Base-by-base conservation (phyloP, 257 asterid genomes). In the Nicotiana tomentosiformis region DNA sequence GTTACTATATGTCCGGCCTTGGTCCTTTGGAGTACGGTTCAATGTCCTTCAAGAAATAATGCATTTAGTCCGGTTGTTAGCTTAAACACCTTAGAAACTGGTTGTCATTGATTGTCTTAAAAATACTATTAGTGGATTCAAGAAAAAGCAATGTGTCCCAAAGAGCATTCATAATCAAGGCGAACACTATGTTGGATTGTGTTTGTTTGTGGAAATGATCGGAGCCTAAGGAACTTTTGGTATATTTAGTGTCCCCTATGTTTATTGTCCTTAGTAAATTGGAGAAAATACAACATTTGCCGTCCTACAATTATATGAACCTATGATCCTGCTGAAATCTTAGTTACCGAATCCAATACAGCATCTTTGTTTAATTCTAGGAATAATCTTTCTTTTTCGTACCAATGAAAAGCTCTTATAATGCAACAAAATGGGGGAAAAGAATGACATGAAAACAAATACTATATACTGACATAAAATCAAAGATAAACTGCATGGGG, bases 1-100 rank as follows among this genome's bases (percentile, higher is more conserved):
- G 26, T 2, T 58, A 58, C 14, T 72, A 53, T 18, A 53, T 46
- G 61, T 72, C 79, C 62, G 23, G 79, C 61, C 80, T 49, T 15
- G 64, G 80, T 76, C 80, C 64, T 76, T 76, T 51, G 23, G 80
- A 51, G 80, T 76, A 70, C 80, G 64, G 79, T 46, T 72, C 64
- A 51, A 76, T 26, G 29, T 76, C 64, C 64, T 51, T 76, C 64
- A 76, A 51, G 10, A 76, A 76, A 76, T 76, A 76, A 49, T 76
- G 64, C 64, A 76, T 76, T 15, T 76, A 14, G 61, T 76, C 18
- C 29, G 80, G 64, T 76, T 51, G 46, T 49, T 76, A 26, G 64
- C 64, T 51, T 51, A 51, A 51, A 16, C 4, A 76, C 51, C 64
- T 51, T 29, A 29, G 10, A 15, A 49, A 29, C 10, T 46, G 39